phyloP scores from a whole-genome alignment of 306 rosid genomes.

The Begonia peltatifolia region DNA sequence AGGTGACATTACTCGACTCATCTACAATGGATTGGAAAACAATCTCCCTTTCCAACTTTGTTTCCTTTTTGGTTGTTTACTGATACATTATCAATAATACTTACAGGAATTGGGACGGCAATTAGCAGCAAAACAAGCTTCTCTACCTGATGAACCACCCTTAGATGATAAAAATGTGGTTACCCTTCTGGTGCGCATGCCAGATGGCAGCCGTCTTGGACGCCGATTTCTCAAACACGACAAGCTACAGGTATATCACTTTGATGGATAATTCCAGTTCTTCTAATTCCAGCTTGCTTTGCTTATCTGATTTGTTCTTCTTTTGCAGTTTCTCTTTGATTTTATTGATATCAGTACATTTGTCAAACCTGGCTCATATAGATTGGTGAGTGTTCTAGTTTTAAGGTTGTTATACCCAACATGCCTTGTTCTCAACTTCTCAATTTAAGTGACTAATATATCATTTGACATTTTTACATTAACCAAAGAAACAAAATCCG shows the following conservation, averaged over 20 bases:
- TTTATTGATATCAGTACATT: background rate
- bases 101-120: no score
- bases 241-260: background rate
- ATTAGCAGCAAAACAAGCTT: background rate
- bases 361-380: background rate
- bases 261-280: background rate
- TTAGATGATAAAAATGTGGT: background rate
- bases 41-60: background rate
- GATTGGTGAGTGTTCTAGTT: background rate
- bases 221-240: background rate
- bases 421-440: no score
- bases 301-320: background rate
- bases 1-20: slow-evolving; percentile 25
- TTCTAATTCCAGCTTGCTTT: background rate
- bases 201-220: background rate
- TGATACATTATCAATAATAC: no score
- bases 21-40: no score
- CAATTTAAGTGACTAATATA: no score
- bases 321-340: background rate
- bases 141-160: background rate
- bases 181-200: background rate
- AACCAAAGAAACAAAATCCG: no score
- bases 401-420: background rate
- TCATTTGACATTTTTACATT: no score
- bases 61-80: no score